These are phyloP conservation scores for Barnettozyma pratensis DNA, from an alignment of 805 yeast genomes.

Conservation along the genomic window DNA sequence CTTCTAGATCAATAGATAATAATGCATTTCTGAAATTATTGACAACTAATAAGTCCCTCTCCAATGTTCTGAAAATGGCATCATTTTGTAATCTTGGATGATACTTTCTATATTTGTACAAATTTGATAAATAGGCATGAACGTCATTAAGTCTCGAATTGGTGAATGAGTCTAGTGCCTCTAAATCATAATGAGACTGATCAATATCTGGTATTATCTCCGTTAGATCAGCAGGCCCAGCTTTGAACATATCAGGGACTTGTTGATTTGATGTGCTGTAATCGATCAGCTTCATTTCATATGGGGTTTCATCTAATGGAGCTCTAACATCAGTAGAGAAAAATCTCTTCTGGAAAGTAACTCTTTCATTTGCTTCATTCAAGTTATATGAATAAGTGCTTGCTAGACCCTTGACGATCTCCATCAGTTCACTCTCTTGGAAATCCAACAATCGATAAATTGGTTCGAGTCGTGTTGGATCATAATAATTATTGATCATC, in stretches of 20 bases:
- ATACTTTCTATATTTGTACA: background rate
- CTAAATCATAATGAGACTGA: background rate
- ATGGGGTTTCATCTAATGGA: background rate
- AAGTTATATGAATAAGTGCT: background rate
- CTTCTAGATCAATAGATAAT: constrained; percentile 52
- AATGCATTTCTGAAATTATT: constrained; percentile 13
- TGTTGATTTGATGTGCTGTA: background rate
- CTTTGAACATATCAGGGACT: background rate
- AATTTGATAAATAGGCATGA: constrained; percentile 4
- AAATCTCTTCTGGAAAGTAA: background rate
- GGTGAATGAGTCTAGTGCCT: constrained; percentile 3
- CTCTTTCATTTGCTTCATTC: background rate
- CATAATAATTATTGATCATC: background rate
- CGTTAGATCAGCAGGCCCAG: background rate
- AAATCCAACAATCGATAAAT: background rate
- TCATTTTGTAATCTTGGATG: constrained; percentile 16
- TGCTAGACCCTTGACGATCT: background rate
- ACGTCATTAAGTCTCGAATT: constrained; percentile 4
- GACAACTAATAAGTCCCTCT: constrained; percentile 4
- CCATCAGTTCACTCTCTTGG: background rate
- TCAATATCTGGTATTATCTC: constrained; percentile 1
- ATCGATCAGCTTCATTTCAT: background rate
- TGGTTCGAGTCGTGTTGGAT: background rate
- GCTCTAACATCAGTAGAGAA: background rate
- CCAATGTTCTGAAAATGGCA: constrained; percentile 4